Conservation (phyloP, 1,139 yeast genomes). For the Yamadazyma blattariae region DNA sequence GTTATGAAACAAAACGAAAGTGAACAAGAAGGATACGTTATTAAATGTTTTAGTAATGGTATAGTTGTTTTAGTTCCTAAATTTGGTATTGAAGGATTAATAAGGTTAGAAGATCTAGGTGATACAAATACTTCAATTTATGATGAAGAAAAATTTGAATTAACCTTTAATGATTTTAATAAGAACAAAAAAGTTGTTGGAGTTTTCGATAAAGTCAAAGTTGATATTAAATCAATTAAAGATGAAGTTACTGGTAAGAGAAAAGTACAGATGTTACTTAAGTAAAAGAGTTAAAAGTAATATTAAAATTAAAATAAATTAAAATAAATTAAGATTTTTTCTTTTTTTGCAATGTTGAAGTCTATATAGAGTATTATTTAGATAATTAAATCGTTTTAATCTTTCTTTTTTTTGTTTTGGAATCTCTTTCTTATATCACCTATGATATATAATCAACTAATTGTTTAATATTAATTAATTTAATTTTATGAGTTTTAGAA, state of each 20-base stretch:
- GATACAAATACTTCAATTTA: constrained; percentile 64
- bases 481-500: constrained; percentile 59
- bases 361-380: no score
- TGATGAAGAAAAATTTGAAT: constrained; percentile 74
- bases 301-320: no score
- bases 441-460: constrained; percentile 52
- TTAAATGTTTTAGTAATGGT: constrained; percentile 92
- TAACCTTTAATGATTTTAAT: constrained; percentile 49
- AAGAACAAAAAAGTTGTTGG: constrained; percentile 51
- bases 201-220: constrained; percentile 84
- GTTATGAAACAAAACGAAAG: constrained; percentile 81
- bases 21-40: constrained; percentile 84
- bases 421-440: no score
- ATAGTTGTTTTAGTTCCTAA: constrained; percentile 94
- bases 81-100: constrained; percentile 93
- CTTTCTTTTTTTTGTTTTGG: no score
- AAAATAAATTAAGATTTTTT: no score
- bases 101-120: constrained; percentile 73
- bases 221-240: constrained; percentile 74
- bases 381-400: no score
- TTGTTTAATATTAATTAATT: constrained; percentile 79
- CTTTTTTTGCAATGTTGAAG: no score
- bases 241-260: constrained; percentile 92
- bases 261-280: constrained; percentile 73
- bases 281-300: no score